A percentile compares a stretch with the other conserved stretches of the same genome.
Conservation (phyloP, 441 rosid genomes). For the Capsella rubella region DNA sequence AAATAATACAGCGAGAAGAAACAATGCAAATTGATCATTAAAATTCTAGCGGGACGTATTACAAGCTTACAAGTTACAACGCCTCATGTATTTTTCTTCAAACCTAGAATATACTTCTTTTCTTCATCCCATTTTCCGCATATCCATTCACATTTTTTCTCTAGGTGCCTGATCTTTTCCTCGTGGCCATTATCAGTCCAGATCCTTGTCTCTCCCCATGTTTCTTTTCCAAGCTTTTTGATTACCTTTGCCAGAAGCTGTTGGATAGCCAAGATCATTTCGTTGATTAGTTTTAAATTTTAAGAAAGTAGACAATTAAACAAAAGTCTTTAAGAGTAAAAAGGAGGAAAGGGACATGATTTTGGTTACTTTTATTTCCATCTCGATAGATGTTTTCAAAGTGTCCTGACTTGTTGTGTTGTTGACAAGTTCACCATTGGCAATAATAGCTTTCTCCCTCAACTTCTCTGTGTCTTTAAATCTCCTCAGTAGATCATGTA, state of each 20-base stretch:
- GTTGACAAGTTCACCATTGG: slow-evolving; percentile 16
- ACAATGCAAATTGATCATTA: background rate
- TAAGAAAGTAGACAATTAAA: background rate
- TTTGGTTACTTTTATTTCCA: slow-evolving; percentile 18
- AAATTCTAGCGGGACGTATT: background rate
- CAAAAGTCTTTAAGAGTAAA: background rate
- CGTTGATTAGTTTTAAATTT: background rate
- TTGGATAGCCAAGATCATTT: background rate
- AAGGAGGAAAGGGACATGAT: background rate
- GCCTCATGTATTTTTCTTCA: slow-evolving; percentile 14
- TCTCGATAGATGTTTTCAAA: background rate
- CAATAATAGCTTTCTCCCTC: slow-evolving; percentile 6
- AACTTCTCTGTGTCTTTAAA: slow-evolving; percentile 17
- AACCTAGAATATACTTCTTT: background rate
- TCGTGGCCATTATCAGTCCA: background rate
- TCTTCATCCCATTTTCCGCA: slow-evolving; percentile 17
- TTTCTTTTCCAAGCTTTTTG: slow-evolving; percentile 16
- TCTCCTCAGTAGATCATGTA: slow-evolving; percentile 21
- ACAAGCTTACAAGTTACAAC: slow-evolving; percentile 1
- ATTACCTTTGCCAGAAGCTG: slow-evolving; percentile 15
- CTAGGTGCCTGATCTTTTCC: slow-evolving; percentile 1
- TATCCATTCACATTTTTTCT: background rate
- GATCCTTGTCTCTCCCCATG: background rate
- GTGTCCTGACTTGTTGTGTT: slow-evolving; percentile 6
- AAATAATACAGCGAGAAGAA: background rate